phyloP scores from a whole-genome alignment of 2,329 filamentous ascomycete species.

The Diplodia corticola region DNA sequence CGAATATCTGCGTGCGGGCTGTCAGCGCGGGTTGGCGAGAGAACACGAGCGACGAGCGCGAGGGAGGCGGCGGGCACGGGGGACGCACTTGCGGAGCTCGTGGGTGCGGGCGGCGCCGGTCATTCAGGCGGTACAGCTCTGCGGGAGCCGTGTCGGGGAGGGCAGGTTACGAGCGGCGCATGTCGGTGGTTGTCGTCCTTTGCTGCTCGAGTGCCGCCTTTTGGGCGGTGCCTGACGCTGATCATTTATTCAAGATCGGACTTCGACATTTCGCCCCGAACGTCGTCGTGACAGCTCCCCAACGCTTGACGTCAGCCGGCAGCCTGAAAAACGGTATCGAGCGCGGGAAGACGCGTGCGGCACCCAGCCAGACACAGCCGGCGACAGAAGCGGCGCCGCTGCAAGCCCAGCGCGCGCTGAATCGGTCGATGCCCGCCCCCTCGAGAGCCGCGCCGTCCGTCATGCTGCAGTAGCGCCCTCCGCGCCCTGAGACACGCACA shows the following conservation, averaged over 20 bases:
- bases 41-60: neutral
- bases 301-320: constrained; percentile 23
- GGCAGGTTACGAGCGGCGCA: constrained; percentile 16
- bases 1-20: constrained; percentile 19
- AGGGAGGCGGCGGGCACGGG: neutral
- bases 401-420: neutral
- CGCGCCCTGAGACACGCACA: neutral
- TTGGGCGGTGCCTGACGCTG: constrained; percentile 21
- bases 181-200: constrained; percentile 18
- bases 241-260: constrained; percentile 20
- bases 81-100: constrained; percentile 22
- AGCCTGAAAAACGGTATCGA: constrained; percentile 19
- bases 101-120: constrained; percentile 18
- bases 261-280: constrained; percentile 5
- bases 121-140: constrained; percentile 23
- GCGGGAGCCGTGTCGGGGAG: constrained; percentile 19
- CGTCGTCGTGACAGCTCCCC: constrained; percentile 12
- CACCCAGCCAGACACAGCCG: constrained; percentile 7
- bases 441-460: constrained; percentile 1
- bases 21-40: constrained; percentile 5
- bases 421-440: constrained; percentile 13
- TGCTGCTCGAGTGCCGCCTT: constrained; percentile 11
- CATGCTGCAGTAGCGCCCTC: constrained; percentile 12
- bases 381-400: constrained; percentile 3
- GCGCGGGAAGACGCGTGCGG: constrained; percentile 22